These are phyloP conservation scores for Eragrostis curvula DNA, from an alignment of 176 grass and related monocot species.

Conservation along the genomic window DNA sequence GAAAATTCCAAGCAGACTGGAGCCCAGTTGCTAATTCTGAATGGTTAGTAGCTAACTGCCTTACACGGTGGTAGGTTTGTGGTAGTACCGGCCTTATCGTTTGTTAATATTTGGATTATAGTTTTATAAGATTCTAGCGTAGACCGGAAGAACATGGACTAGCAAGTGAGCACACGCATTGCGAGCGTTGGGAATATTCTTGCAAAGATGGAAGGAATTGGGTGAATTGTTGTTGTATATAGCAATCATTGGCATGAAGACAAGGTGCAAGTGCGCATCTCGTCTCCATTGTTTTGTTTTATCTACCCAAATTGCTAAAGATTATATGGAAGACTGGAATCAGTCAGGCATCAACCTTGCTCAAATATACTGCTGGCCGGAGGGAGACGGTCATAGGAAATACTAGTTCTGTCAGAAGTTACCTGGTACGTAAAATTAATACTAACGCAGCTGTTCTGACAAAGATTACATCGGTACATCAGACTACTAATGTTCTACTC, in stretches of 20 bases:
- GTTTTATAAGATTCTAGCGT: neutral
- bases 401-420: neutral
- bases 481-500: neutral
- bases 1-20: neutral
- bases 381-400: neutral
- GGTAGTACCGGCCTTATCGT: neutral
- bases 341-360: neutral
- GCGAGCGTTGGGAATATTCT: constrained; percentile 36
- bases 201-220: constrained; percentile 20
- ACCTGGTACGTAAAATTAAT: neutral
- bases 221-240: neutral
- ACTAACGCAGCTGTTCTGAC: neutral
- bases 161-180: neutral
- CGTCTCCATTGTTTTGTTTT: constrained; percentile 23
- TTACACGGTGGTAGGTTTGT: neutral
- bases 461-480: neutral
- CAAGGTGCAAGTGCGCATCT: neutral
- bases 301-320: neutral
- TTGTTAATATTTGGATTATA: neutral
- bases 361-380: neutral
- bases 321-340: constrained; percentile 1
- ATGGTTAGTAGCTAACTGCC: neutral
- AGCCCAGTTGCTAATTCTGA: neutral
- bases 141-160: constrained; percentile 17
- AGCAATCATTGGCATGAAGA: constrained; percentile 30